A percentile compares a stretch with the other conserved stretches of the same genome.
phyloP scores from a whole-genome alignment of 805 yeast species.

The Saccharomycopsis fermentans region DNA sequence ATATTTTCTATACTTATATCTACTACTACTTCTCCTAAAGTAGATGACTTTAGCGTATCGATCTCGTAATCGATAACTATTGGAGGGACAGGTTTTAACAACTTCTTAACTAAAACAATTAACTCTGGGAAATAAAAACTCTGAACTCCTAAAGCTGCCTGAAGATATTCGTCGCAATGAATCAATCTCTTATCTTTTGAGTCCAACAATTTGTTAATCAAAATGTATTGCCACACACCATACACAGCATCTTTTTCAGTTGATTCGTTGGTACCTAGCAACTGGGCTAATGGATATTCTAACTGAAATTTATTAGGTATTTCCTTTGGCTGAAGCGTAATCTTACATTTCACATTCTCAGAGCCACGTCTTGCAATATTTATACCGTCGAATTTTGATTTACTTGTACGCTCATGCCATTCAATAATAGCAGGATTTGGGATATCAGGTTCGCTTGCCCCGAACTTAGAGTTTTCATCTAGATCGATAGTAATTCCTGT shows the following conservation, averaged over 20 bases:
- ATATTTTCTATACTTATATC: slow-evolving; percentile 59
- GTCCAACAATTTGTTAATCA: slow-evolving; percentile 54
- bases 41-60: slow-evolving; percentile 65
- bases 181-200: slow-evolving; percentile 45
- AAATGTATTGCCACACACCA: slow-evolving; percentile 68
- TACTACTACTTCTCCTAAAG: slow-evolving; percentile 68
- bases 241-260: slow-evolving; percentile 81
- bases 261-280: slow-evolving; percentile 68
- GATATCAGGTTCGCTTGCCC: slow-evolving; percentile 21
- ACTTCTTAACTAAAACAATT: slow-evolving; percentile 55
- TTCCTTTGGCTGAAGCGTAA: slow-evolving; percentile 75
- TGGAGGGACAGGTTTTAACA: slow-evolving; percentile 71
- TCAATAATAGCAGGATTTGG: slow-evolving; percentile 42
- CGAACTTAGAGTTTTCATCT: slow-evolving; percentile 21
- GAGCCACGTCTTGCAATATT: slow-evolving; percentile 77
- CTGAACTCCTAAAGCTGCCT: slow-evolving; percentile 36
- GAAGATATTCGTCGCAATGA: slow-evolving; percentile 38
- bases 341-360: slow-evolving; percentile 51
- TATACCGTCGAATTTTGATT: slow-evolving; percentile 70
- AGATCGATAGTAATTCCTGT: slow-evolving; percentile 81
- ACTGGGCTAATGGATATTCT: slow-evolving; percentile 52
- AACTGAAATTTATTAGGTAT: slow-evolving; percentile 58
- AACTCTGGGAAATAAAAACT: slow-evolving; percentile 55
- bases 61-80: slow-evolving; percentile 66
- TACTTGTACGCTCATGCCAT: slow-evolving; percentile 61